Evolutionary conservation across 1,284 basidiomycete genomes (phyloP).

Genomic region (Ganoderma meredithae): DNA sequence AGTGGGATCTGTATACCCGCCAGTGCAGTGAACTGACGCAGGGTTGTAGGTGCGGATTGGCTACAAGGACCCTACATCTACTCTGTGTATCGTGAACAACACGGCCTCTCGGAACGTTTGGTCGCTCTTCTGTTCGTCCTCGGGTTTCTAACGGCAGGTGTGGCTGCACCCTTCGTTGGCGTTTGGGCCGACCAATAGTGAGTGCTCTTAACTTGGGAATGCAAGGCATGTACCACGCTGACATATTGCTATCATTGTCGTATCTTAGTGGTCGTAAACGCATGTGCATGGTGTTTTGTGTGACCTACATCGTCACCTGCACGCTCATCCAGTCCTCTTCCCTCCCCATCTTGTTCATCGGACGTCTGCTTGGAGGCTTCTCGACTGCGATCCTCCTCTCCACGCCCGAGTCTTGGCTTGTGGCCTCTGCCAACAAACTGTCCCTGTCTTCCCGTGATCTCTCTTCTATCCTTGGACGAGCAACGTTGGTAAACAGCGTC

Average conservation of each 20-base stretch:
- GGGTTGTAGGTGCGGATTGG: constrained; percentile 71
- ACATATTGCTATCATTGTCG: not conserved
- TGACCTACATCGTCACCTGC: constrained; percentile 68
- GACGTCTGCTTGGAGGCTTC: constrained; percentile 70
- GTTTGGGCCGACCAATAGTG: constrained; percentile 81
- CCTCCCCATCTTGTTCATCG: constrained; percentile 65
- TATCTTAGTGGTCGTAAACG: constrained; percentile 64
- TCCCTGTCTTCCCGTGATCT: constrained; percentile 64
- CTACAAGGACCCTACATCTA: constrained; percentile 82
- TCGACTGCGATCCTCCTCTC: constrained; percentile 80
- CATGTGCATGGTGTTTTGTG: constrained; percentile 72
- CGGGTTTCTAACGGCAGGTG: constrained; percentile 73
- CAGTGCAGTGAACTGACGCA: constrained; percentile 9
- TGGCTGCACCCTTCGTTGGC: constrained; percentile 73
- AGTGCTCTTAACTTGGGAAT: constrained; percentile 37
- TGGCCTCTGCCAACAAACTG: constrained; percentile 61
- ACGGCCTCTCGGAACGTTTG: constrained; percentile 64
- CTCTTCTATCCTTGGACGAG: constrained; percentile 74
- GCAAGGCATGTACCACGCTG: not conserved
- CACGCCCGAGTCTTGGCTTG: constrained; percentile 78
- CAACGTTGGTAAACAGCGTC: constrained; percentile 75
- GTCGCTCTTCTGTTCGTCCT: constrained; percentile 77
- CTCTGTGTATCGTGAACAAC: constrained; percentile 75
- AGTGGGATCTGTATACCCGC: constrained; percentile 29
- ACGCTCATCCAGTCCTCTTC: constrained; percentile 60